A percentile compares a stretch with the other conserved stretches of the same genome.
phyloP scores from a whole-genome alignment of 495 filamentous ascomycete species.

The Acidomyces sp. region DNA sequence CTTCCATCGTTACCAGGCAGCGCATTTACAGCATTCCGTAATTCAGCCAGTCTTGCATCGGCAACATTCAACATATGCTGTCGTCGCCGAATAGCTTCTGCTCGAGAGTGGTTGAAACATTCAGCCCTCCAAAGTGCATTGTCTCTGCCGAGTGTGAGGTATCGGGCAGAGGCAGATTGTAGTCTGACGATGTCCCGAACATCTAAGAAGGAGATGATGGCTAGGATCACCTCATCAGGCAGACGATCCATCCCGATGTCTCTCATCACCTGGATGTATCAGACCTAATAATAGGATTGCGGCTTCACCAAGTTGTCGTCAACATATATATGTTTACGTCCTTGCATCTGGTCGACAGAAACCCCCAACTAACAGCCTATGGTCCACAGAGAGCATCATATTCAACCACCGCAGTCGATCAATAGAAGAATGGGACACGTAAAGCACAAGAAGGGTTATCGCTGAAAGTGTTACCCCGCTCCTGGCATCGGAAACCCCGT shows the following conservation, averaged over 20 bases:
- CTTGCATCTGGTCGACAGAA: too few relatives aligned
- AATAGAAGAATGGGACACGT: too few relatives aligned
- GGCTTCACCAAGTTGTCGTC: not conserved
- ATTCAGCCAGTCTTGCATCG: constrained; percentile 21
- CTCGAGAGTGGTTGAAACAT: constrained; percentile 57
- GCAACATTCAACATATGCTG: constrained; percentile 29
- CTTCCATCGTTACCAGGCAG: constrained; percentile 17
- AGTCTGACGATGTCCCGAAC: constrained; percentile 54
- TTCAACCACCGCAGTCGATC: too few relatives aligned
- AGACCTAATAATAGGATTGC: not conserved
- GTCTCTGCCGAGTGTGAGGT: constrained; percentile 59
- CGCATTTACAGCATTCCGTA: constrained; percentile 25
- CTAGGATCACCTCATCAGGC: constrained; percentile 64
- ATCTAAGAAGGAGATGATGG: constrained; percentile 64
- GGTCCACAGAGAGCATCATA: too few relatives aligned
- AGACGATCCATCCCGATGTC: constrained; percentile 41
- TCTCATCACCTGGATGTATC: not conserved
- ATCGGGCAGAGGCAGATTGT: constrained; percentile 55
- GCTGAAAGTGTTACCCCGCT: too few relatives aligned
- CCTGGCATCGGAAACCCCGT: too few relatives aligned
- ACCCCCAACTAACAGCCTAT: too few relatives aligned
- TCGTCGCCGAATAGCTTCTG: constrained; percentile 37
- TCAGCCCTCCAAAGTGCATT: constrained; percentile 60
- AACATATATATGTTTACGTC: too few relatives aligned
- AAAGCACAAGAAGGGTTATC: too few relatives aligned